A percentile compares a stretch with the other conserved stretches of the same genome.
phyloP scores from a whole-genome alignment of 192 early-diverging fungal genomes.

The Umbelopsis vinacea region DNA sequence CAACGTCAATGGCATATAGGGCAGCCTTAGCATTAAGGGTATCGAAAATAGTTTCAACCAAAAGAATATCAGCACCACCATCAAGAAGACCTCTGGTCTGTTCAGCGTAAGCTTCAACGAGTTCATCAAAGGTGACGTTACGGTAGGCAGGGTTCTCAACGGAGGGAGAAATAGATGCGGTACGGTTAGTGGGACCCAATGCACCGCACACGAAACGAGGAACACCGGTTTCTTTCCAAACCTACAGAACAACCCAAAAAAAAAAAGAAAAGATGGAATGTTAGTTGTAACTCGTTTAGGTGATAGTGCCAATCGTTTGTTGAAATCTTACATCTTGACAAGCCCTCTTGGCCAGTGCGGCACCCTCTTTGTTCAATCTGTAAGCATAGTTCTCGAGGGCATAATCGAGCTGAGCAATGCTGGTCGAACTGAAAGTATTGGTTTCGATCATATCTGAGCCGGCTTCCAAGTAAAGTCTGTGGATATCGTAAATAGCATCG shows the following conservation, averaged over 20 bases:
- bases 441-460: conserved; percentile 95
- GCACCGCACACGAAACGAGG: conserved; percentile 93
- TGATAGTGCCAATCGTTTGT: background rate
- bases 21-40: conserved; percentile 98
- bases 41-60: conserved; percentile 98
- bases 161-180: conserved; percentile 94
- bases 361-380: conserved; percentile 90
- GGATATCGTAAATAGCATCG: conserved; percentile 87
- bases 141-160: conserved; percentile 95
- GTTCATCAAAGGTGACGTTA: conserved; percentile 94
- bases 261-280: background rate
- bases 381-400: conserved; percentile 84
- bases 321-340: conserved; percentile 66
- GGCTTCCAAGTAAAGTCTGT: conserved; percentile 87
- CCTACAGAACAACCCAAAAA: conserved; percentile 27
- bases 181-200: conserved; percentile 93
- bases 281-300: background rate
- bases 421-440: conserved; percentile 94
- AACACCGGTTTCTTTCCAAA: conserved; percentile 47
- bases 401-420: conserved; percentile 94
- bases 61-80: conserved; percentile 89
- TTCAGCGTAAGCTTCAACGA: conserved; percentile 90
- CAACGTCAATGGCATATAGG: conserved; percentile 86
- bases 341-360: conserved; percentile 83
- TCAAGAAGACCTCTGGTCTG: conserved; percentile 91